These are phyloP conservation scores for Sesbania bispinosa DNA, from an alignment of 306 rosid species.

Conservation along the genomic window DNA sequence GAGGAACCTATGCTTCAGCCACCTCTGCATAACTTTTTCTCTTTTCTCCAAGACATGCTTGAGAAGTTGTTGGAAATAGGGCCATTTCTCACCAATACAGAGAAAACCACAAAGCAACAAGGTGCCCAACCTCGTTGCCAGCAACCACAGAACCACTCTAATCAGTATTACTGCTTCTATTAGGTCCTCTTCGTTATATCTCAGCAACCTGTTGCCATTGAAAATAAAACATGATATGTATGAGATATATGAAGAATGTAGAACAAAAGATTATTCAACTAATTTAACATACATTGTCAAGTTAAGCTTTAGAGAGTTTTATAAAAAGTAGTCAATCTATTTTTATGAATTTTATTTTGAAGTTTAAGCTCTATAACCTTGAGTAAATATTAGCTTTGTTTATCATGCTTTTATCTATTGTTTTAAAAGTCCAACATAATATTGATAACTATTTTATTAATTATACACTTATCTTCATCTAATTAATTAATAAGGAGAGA, in stretches of 20 bases:
- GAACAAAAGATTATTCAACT: neutral
- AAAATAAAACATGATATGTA: neutral
- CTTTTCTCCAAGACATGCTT: slow-evolving; percentile 38
- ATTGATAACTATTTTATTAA: too few relatives aligned
- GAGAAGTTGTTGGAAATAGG: slow-evolving; percentile 41
- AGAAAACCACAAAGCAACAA: slow-evolving; percentile 40
- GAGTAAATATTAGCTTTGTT: too few relatives aligned
- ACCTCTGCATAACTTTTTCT: slow-evolving; percentile 38
- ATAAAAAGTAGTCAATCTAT: too few relatives aligned
- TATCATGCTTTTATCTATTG: too few relatives aligned
- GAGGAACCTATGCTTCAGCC: slow-evolving; percentile 37
- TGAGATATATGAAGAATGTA: too few relatives aligned
- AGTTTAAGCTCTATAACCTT: too few relatives aligned
- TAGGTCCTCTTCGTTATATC: slow-evolving; percentile 23
- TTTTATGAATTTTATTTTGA: too few relatives aligned
- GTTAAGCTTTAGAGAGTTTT: too few relatives aligned
- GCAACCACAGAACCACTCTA: slow-evolving; percentile 44
- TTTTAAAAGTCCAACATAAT: too few relatives aligned
- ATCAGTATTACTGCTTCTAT: slow-evolving; percentile 35
- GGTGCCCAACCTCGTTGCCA: slow-evolving; percentile 44
- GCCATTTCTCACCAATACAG: slow-evolving; percentile 33
- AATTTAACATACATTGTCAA: too few relatives aligned
- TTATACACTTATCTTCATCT: too few relatives aligned
- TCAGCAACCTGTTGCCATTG: slow-evolving; percentile 39
- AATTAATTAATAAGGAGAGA: too few relatives aligned